Evolutionary conservation across 352 stramenopile species (phyloP).

Genomic region (Peronospora farinosa): DNA sequence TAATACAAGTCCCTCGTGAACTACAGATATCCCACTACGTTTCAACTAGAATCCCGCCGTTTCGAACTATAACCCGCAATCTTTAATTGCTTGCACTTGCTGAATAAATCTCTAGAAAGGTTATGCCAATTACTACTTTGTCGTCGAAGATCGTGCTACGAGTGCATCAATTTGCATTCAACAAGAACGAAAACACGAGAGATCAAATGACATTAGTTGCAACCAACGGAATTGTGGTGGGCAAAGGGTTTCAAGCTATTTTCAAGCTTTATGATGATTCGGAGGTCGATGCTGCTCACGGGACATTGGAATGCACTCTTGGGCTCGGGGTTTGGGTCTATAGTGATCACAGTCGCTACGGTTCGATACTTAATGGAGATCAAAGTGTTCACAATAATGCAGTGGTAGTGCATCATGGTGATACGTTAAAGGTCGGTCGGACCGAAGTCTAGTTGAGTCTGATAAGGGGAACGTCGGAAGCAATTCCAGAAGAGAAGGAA

Average conservation of each 20-base stretch:
- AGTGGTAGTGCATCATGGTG: slow-evolving; percentile 48
- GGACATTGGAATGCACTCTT: slow-evolving; percentile 46
- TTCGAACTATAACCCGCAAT: too few relatives aligned
- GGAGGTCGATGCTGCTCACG: slow-evolving; percentile 32
- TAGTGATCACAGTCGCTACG: slow-evolving; percentile 59
- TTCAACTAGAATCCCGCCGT: too few relatives aligned
- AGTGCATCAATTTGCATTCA: slow-evolving; percentile 1
- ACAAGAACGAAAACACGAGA: slow-evolving; percentile 23
- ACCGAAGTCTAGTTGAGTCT: slow-evolving; percentile 49
- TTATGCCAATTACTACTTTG: slow-evolving; percentile 10
- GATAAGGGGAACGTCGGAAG: slow-evolving; percentile 6
- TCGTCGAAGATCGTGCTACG: slow-evolving; percentile 15
- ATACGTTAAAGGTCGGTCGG: slow-evolving; percentile 45
- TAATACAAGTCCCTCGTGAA: too few relatives aligned
- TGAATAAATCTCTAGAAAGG: too few relatives aligned
- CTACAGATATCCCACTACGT: too few relatives aligned
- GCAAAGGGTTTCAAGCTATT: slow-evolving; percentile 7
- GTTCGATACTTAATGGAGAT: slow-evolving; percentile 41
- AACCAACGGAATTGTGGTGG: slow-evolving; percentile 14
- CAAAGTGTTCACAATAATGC: slow-evolving; percentile 42
- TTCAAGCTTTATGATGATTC: slow-evolving; percentile 12
- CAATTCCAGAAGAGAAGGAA: slow-evolving; percentile 8
- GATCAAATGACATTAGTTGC: slow-evolving; percentile 6
- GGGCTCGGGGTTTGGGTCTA: slow-evolving; percentile 62
- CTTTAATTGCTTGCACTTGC: too few relatives aligned